Percentiles rank a stretch among this genome's conserved stretches.
Evolutionary conservation across 2,329 filamentous ascomycete genomes (phyloP).

Genomic region (Beauveria rudraprayagi): DNA sequence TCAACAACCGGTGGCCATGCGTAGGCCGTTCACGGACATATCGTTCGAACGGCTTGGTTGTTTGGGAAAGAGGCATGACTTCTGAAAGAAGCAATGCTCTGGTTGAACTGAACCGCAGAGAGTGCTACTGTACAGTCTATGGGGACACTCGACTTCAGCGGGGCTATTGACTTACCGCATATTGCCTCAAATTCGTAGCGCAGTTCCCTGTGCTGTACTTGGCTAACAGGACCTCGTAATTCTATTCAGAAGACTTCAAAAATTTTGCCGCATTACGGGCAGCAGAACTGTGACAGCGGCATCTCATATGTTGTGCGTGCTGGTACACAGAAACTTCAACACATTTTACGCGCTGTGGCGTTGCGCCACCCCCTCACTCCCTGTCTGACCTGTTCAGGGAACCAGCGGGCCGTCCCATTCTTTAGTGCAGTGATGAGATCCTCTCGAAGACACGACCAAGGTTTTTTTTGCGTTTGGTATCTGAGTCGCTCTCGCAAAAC

Average conservation of each 20-base stretch:
- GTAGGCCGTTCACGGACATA: neutral
- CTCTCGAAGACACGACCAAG: no score
- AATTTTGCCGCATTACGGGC: neutral
- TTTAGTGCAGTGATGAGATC: no score
- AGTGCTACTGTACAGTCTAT: neutral
- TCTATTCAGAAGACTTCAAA: neutral
- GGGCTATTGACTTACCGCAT: neutral
- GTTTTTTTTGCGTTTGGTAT: no score
- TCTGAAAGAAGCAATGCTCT: neutral
- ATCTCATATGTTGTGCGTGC: no score
- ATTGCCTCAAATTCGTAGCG: neutral
- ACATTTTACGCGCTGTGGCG: no score
- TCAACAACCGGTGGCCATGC: neutral
- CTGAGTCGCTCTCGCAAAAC: no score
- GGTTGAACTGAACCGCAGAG: neutral
- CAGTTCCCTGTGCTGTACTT: neutral
- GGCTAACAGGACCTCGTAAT: neutral
- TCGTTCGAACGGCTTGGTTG: neutral
- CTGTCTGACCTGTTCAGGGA: no score
- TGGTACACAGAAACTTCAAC: no score
- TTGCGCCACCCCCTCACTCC: no score
- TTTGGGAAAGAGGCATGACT: neutral
- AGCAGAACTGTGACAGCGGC: neutral
- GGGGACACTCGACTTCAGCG: neutral
- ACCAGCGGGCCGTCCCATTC: no score